Percentiles rank a stretch among this genome's conserved stretches.
Evolutionary conservation across 1,139 yeast genomes (phyloP).

Genomic region (Kodamaea alishanica): DNA sequence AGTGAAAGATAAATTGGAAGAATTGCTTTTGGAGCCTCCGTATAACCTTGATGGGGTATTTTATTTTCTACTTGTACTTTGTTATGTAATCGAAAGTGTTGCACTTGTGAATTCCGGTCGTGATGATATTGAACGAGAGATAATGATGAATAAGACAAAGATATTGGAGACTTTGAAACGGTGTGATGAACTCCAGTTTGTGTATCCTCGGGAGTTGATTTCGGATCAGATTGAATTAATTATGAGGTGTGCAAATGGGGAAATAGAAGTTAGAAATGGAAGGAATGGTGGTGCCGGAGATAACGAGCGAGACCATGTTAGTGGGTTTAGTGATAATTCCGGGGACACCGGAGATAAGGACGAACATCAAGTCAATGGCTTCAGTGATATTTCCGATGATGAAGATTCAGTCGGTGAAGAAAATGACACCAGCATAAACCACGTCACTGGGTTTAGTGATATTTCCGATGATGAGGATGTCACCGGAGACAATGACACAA

Average conservation of each 20-base stretch:
- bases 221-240: slow-evolving; percentile 12
- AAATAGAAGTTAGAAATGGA: slow-evolving; percentile 1
- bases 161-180: slow-evolving; percentile 18
- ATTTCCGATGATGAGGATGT: slow-evolving; percentile 2
- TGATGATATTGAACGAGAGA: not conserved
- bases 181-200: slow-evolving; percentile 30
- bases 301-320: slow-evolving; percentile 11
- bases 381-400: not conserved
- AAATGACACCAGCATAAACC: not conserved
- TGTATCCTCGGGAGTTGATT: slow-evolving; percentile 24
- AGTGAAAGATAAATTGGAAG: slow-evolving; percentile 33
- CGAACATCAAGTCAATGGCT: not conserved
- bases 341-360: slow-evolving; percentile 6
- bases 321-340: slow-evolving; percentile 5
- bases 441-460: not conserved
- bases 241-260: not conserved
- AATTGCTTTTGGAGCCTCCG: slow-evolving; percentile 43
- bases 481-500: not conserved
- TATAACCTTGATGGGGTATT: slow-evolving; percentile 42
- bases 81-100: slow-evolving; percentile 21
- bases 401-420: not conserved
- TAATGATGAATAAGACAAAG: not conserved
- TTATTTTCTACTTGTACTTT: slow-evolving; percentile 31
- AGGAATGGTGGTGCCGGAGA: slow-evolving; percentile 6
- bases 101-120: slow-evolving; percentile 11